These are phyloP conservation scores for Pneumocystis canis DNA, from an alignment of 1,139 yeast genomes.

Conservation along the genomic window DNA sequence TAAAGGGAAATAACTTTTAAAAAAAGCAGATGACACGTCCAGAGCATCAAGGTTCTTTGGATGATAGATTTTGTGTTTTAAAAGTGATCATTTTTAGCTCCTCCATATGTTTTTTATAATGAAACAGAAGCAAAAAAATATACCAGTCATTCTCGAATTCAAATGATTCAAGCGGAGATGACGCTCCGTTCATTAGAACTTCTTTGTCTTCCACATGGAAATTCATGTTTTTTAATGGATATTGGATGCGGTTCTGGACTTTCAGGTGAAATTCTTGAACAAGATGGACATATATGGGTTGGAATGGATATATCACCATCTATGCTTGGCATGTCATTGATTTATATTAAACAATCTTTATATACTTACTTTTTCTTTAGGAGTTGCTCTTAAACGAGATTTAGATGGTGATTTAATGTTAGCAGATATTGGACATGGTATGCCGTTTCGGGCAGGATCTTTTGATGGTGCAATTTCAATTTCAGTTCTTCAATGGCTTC, in stretches of 20 bases:
- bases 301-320: constrained; percentile 96
- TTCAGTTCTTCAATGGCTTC: constrained; percentile 93
- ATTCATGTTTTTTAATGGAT: constrained; percentile 51
- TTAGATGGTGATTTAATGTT: constrained; percentile 86
- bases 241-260: constrained; percentile 96
- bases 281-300: constrained; percentile 88
- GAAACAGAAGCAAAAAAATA: constrained; percentile 80
- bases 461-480: constrained; percentile 95
- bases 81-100: background rate
- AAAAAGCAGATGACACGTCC: background rate
- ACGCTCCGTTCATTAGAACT: constrained; percentile 83
- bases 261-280: constrained; percentile 83
- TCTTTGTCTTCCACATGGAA: constrained; percentile 50
- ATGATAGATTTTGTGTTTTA: background rate
- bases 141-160: constrained; percentile 87
- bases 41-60: background rate
- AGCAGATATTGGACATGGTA: constrained; percentile 85
- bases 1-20: background rate
- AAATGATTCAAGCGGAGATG: constrained; percentile 96
- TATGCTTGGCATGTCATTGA: constrained; percentile 33
- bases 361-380: constrained; percentile 29
- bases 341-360: background rate
- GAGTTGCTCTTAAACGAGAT: constrained; percentile 81
- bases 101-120: constrained; percentile 43
- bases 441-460: constrained; percentile 91